Evolutionary conservation across 441 rosid genomes (phyloP), one percentile per base, ranked within the genome.

Genomic region (Erysimum pusillum): DNA sequence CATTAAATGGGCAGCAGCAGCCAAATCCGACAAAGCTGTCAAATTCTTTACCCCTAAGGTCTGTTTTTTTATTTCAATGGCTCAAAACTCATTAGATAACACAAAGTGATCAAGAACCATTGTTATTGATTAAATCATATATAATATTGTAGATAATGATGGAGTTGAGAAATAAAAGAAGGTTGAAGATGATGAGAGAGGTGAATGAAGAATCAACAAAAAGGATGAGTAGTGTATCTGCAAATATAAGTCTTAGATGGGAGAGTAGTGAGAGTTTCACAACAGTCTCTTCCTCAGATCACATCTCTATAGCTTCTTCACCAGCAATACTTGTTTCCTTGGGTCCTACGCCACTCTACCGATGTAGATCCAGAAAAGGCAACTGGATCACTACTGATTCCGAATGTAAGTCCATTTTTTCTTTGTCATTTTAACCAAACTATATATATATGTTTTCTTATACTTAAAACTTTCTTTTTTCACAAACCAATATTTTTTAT

Each of bases 301-400:
- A 79, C 7, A 76, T 85, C 62, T 85, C 94, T 39, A 49, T 76
- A 65, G 84, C 87, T 83, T 86, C 93, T 66, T 86, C 89, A 65
- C 75, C 63, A 80, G 64, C 61, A 83, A 78, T 53, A 9, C 62
- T 78, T 22, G 45, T 76, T 20, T 82, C 91, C 32, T 56, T 90
- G 46, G 84, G 62, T 45, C 84, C 87, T n/a, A 81, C 85, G 76
- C 84, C 87, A 48, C 65, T 42, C 4, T 51, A 36, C 60, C 25
- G 81, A 79, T 57, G 83, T 67, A 39, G 63, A 36, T 20, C 81
- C 46, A 83, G 83, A 60, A 94, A 82, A 86, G 93, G 87, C 41
- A 92, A 87, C 48, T 94, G 99, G 99, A 94, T 92, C 85, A 92
- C 99, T 51, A 91, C 97, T 15, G 97, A 94, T 69, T 78, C 97